Conservation (phyloP, 148 eudicot species). For the Rhododendron vialii region DNA sequence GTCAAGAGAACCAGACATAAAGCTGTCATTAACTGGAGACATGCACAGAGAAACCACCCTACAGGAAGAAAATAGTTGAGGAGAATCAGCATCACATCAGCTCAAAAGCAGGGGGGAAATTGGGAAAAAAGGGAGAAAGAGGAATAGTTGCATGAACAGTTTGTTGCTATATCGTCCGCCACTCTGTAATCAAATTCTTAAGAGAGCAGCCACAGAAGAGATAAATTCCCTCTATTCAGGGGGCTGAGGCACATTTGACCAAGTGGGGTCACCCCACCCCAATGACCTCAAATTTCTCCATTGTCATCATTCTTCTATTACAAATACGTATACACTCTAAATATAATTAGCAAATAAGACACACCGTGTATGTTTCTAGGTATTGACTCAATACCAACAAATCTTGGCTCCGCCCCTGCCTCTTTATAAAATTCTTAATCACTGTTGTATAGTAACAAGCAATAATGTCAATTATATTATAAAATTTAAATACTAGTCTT, state of each 20-base stretch:
- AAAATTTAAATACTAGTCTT: not conserved
- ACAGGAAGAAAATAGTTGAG: constrained; percentile 16
- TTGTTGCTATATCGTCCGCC: not conserved
- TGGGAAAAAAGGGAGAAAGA: not conserved
- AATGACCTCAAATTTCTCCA: not conserved
- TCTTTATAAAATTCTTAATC: not conserved
- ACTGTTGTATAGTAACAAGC: not conserved
- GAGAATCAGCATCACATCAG: not conserved
- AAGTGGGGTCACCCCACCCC: not conserved
- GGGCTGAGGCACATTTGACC: not conserved
- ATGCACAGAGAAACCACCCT: constrained; percentile 95
- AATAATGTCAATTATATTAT: not conserved
- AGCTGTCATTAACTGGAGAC: constrained; percentile 96
- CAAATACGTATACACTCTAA: not conserved
- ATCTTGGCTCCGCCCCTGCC: not conserved
- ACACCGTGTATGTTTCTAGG: not conserved
- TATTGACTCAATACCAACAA: not conserved
- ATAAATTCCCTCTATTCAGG: not conserved
- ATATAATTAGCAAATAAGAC: not conserved
- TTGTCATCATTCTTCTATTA: not conserved
- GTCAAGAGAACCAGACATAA: constrained; percentile 97
- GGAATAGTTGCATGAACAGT: not conserved
- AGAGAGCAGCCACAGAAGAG: not conserved
- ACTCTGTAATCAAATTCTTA: not conserved
- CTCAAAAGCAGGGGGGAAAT: not conserved